Conservation (phyloP, 2,329 filamentous ascomycete species). For the Phaeosphaeriaceae sp. region DNA sequence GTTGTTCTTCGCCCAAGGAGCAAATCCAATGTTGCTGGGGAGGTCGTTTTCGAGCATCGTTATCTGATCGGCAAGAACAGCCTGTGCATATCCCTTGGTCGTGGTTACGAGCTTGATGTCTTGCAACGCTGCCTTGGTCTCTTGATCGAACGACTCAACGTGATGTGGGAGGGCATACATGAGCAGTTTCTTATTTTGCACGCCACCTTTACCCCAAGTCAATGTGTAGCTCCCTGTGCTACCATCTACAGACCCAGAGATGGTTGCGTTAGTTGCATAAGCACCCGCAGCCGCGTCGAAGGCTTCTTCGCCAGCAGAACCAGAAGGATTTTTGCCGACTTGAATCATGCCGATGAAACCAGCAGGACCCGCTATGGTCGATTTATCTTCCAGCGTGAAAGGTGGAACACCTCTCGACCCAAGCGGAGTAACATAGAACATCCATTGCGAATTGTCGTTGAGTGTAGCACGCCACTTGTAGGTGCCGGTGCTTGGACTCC, state of each 20-base stretch:
- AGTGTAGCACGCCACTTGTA: constrained; percentile 29
- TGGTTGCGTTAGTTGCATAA: constrained; percentile 69
- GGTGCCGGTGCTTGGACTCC: constrained; percentile 44
- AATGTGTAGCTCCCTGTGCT: constrained; percentile 74
- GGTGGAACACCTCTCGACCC: constrained; percentile 65
- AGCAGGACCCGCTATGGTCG: constrained; percentile 68
- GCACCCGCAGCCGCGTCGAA: constrained; percentile 81
- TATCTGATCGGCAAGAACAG: constrained; percentile 60
- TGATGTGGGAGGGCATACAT: constrained; percentile 96
- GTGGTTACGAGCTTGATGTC: constrained; percentile 75
- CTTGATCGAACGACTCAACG: constrained; percentile 72
- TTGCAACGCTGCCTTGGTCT: constrained; percentile 58
- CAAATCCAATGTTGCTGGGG: constrained; percentile 77
- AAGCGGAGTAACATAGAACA: constrained; percentile 75
- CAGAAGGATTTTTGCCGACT: constrained; percentile 76
- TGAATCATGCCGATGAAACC: constrained; percentile 82
- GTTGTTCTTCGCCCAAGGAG: constrained; percentile 72
- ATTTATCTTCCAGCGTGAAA: constrained; percentile 71
- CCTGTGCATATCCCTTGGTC: constrained; percentile 83
- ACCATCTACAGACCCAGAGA: constrained; percentile 53
- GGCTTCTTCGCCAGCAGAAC: constrained; percentile 64
- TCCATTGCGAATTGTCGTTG: constrained; percentile 72
- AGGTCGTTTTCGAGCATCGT: constrained; percentile 76
- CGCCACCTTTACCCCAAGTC: constrained; percentile 73
- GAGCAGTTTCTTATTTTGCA: constrained; percentile 63